Evolutionary conservation across 148 eudicot genomes (phyloP), one percentile per base, ranked within the genome.

Genomic region (Rhododendron simsii): DNA sequence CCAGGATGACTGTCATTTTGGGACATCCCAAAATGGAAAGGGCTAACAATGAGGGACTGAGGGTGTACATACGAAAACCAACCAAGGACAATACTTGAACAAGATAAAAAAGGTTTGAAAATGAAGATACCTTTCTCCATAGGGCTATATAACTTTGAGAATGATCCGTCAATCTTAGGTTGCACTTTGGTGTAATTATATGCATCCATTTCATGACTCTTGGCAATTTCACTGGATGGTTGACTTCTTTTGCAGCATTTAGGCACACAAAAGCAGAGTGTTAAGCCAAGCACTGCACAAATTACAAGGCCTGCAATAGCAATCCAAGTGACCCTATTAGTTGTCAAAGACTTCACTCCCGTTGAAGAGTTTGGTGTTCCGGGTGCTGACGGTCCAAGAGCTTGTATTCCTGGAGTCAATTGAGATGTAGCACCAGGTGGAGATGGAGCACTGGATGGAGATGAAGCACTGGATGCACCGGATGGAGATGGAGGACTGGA

Each of bases 181-280:
- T 89, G 90, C 61, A 55, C 90, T 28, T 81, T 84, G 61, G 85
- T 61, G 53, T 39, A 84, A 80, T 87, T 87, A 83, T 84, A 45
- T 8, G 73, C 84, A 84, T 83, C 84, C 86, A 87, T 92, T 80
- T 88, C 93, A 67, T 86, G 84, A 5, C 73, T 87, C 79, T 81
- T 76, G 41, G 80, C 11, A 78, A 63, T 78, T 85, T 90, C 82
- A n/a, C 88, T 91, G 71, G 63, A 81, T 28, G 81, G 76, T 87
- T 81, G 88, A 55, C 85, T 90, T 88, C 88, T 80, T 90, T 91
- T 96, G 88, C 92, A 91, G 88, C 91, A 92, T 82, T 89, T 90
- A 77, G 90, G 90, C 61, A 94, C 73, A 47, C 86, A 87, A 89
- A 94, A 83, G 85, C 94, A 93, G 82, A 93, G 33, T 53, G 90